A percentile compares a stretch with the other conserved stretches of the same genome.
Evolutionary conservation across 1,284 basidiomycete genomes (phyloP).

Genomic region (Schizophyllum amplum): DNA sequence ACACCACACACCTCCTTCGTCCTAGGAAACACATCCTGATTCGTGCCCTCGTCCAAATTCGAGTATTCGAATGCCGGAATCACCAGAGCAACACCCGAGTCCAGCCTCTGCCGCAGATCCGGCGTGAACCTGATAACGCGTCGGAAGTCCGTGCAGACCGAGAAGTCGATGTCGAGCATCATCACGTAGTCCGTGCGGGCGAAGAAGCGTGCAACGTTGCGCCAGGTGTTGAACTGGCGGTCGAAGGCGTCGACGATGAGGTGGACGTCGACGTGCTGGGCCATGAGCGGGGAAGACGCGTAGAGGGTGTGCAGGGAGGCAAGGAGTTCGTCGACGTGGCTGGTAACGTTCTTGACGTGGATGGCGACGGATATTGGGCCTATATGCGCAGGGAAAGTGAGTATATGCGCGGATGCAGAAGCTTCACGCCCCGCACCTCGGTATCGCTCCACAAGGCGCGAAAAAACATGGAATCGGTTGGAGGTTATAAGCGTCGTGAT

Average conservation of each 20-base stretch:
- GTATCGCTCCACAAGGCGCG: constrained; percentile 62
- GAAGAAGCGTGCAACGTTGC: constrained; percentile 75
- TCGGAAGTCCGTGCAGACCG: constrained; percentile 72
- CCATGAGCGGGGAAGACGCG: constrained; percentile 53
- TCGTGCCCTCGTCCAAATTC: constrained; percentile 50
- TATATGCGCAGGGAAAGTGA: constrained; percentile 17
- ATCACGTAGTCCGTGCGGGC: constrained; percentile 76
- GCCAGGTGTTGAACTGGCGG: constrained; percentile 80
- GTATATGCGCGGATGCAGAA: background rate
- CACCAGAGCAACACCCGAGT: constrained; percentile 57
- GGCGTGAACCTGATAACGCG: constrained; percentile 35
- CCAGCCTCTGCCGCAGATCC: constrained; percentile 25
- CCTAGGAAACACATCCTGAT: constrained; percentile 51
- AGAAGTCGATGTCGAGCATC: constrained; percentile 87
- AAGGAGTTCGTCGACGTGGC: constrained; percentile 39
- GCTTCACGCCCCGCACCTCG: constrained; percentile 36
- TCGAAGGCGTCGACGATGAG: constrained; percentile 78
- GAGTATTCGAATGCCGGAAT: constrained; percentile 75
- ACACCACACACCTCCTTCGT: constrained; percentile 46
- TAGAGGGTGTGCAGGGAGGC: constrained; percentile 59
- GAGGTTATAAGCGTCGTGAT: constrained; percentile 78
- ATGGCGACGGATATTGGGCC: constrained; percentile 80
- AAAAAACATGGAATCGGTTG: constrained; percentile 68
- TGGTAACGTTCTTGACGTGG: constrained; percentile 46
- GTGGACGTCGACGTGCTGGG: constrained; percentile 75